These are phyloP conservation scores for Metarhizium sp. DNA, from an alignment of 2,329 filamentous ascomycete genomes.

Conservation along the genomic window DNA sequence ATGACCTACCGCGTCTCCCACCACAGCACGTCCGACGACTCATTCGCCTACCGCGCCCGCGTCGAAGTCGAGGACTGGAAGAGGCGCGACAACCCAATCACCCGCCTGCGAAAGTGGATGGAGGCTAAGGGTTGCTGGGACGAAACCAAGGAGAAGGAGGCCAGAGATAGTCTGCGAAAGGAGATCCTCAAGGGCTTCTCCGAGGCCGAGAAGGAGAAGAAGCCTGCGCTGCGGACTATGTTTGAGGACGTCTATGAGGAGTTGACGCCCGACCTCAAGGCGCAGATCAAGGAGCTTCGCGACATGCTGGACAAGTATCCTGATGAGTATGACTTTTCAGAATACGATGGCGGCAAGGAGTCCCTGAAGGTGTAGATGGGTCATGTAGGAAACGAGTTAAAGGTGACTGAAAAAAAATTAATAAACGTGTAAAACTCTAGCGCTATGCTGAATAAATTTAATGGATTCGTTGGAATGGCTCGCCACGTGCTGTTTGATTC, in stretches of 20 bases:
- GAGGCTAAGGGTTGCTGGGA: constrained; percentile 78
- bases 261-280: constrained; percentile 66
- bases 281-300: constrained; percentile 63
- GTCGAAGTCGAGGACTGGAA: constrained; percentile 97
- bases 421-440: neutral
- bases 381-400: neutral
- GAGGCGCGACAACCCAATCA: constrained; percentile 79
- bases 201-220: constrained; percentile 73
- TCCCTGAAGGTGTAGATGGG: constrained; percentile 38
- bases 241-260: constrained; percentile 90
- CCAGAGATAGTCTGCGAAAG: constrained; percentile 56
- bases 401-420: neutral
- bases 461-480: neutral
- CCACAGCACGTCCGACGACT: constrained; percentile 94
- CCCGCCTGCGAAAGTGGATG: constrained; percentile 80
- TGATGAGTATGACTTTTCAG: constrained; percentile 76
- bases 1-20: constrained; percentile 98
- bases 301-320: constrained; percentile 79
- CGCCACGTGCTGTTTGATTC: too few relatives aligned
- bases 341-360: constrained; percentile 64
- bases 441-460: neutral
- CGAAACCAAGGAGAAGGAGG: constrained; percentile 68
- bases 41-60: constrained; percentile 86
- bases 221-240: constrained; percentile 59
- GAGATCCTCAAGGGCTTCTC: constrained; percentile 78